Evolutionary conservation across 2,329 filamentous ascomycete genomes (phyloP), one percentile per base, ranked within the genome.

Genomic region (Fusarium albidum): DNA sequence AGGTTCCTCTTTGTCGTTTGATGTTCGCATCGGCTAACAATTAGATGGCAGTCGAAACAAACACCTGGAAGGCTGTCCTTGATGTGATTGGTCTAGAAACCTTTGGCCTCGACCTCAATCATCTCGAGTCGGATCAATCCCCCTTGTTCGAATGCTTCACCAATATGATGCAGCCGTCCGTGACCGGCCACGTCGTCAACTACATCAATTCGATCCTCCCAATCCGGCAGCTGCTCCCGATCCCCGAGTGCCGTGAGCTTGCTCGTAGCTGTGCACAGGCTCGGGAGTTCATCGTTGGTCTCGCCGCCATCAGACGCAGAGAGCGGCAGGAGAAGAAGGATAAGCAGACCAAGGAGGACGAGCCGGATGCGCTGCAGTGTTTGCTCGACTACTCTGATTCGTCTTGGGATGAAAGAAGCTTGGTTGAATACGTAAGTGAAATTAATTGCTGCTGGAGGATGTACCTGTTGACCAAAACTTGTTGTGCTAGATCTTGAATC

Each of bases 401-500:
- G 6, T 55, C 51, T 37, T 62, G 59, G 42, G 64, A 69, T n/a
- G 59, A 67, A 10, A 68, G 50, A 11, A 40, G 68, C 7, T 63
- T 75, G 12, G 57, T 69, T 12, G 68, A 70, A 59, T 66, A 67
- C 18, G 59, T 67, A 37, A 62, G 64, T 51, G 11, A n/a, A n/a
- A n/a, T n/a, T n/a, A n/a, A n/a, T n/a, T n/a, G 0, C 4, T 10
- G 15, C 9, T 13, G 8, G 7, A 4, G 31, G n/a, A 10, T 4
- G 27, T 10, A 4, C 21, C 9, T 17, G 64, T 73, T 48, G 68
- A 75, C 37, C n/a, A n/a, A 15, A 10, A 21, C 5, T 4, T 14
- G 62, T 73, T 71, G 15, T 68, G 70, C 31, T 68, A 78, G 61
- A 55, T 77, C 18, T 69, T 79, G 63, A 79, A 77, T 8, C 74